Conservation (phyloP, 345 rosid species). For the Lepidium sativum region DNA sequence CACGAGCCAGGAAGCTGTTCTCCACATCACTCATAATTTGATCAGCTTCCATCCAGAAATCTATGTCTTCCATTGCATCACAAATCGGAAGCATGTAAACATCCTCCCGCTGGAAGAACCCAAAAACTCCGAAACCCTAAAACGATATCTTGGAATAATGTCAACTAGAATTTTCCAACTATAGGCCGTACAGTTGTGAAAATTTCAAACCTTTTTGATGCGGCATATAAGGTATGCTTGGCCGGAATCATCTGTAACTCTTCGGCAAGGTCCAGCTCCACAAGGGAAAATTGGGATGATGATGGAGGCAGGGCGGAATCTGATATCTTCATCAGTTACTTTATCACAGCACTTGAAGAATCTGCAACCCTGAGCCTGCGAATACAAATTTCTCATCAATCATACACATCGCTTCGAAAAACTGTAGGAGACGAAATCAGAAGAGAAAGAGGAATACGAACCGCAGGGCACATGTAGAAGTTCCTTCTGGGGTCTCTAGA, state of each 20-base stretch:
- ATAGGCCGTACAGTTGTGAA: background rate
- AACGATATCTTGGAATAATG: background rate
- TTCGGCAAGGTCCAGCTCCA: constrained; percentile 34
- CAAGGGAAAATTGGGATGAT: constrained; percentile 22
- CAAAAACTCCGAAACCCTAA: constrained; percentile 44
- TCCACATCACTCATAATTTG: background rate
- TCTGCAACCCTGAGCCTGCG: background rate
- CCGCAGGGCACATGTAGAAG: constrained; percentile 29
- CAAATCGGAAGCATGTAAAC: background rate
- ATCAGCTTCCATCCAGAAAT: constrained; percentile 14
- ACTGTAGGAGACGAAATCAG: background rate
- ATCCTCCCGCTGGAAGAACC: constrained; percentile 29
- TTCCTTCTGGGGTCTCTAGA: constrained; percentile 25
- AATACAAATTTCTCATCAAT: background rate
- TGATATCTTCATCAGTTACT: constrained; percentile 17
- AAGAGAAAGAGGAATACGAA: background rate
- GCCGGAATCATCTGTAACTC: background rate
- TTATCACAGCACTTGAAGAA: constrained; percentile 36
- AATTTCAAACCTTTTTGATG: constrained; percentile 21
- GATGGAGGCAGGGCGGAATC: constrained; percentile 15
- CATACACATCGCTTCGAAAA: background rate
- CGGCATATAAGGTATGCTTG: constrained; percentile 24
- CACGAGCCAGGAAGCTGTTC: background rate
- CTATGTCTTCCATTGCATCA: constrained; percentile 10
- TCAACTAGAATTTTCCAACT: background rate